A percentile compares a stretch with the other conserved stretches of the same genome.
phyloP scores from a whole-genome alignment of 148 eudicot genomes.

The Bassia scoparia region DNA sequence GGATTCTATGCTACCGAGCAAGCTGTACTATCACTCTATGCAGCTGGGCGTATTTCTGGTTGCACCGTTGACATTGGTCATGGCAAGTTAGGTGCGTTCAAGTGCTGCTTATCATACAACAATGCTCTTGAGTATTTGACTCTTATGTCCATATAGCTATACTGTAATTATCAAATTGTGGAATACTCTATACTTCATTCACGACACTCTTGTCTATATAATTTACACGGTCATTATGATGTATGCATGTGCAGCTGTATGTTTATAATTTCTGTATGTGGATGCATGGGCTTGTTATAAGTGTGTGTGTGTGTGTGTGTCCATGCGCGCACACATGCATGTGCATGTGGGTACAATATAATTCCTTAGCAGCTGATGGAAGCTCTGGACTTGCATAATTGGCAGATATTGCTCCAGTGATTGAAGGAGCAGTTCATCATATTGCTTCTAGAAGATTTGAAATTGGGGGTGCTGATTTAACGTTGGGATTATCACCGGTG shows the following conservation, averaged over 20 bases:
- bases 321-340: background rate
- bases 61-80: constrained; percentile 98
- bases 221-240: background rate
- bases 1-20: constrained; percentile 97
- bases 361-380: background rate
- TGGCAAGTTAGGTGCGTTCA: constrained; percentile 73
- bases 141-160: background rate
- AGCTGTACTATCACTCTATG: constrained; percentile 93
- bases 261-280: background rate
- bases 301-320: background rate
- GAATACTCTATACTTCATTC: background rate
- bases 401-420: constrained; percentile 97
- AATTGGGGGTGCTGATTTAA: constrained; percentile 86
- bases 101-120: background rate
- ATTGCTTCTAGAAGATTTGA: constrained; percentile 91
- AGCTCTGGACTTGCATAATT: constrained; percentile 7
- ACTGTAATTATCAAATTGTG: background rate
- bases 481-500: too few species aligned
- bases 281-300: background rate
- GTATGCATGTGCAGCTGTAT: too few species aligned
- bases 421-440: constrained; percentile 99
- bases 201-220: background rate
- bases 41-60: constrained; percentile 97
- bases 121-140: constrained; percentile 2
- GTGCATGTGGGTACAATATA: background rate